These are phyloP conservation scores for Closterium sp. DNA, from an alignment of 139 green algal genomes.

Conservation along the genomic window DNA sequence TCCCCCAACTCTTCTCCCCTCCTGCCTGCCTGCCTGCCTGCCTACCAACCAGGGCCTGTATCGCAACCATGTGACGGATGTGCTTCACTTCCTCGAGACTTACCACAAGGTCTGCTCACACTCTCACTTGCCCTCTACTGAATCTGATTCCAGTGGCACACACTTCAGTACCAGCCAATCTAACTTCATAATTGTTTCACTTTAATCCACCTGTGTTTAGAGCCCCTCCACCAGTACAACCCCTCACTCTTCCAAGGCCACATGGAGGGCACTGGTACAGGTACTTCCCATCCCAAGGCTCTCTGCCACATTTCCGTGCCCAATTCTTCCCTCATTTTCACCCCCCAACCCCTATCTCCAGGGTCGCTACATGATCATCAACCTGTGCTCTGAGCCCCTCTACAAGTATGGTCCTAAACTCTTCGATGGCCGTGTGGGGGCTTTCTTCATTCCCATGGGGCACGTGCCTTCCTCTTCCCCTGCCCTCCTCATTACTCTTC, in stretches of 20 bases:
- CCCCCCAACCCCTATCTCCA: background rate
- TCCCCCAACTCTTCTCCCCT: no score
- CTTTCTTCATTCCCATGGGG: no score
- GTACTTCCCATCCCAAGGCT: no score
- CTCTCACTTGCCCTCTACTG: no score
- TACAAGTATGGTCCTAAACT: constrained; percentile 29
- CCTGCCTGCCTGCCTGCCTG: no score
- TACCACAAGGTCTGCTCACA: constrained; percentile 30
- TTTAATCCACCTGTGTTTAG: constrained; percentile 20
- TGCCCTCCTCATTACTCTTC: no score
- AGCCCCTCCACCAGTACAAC: constrained; percentile 44
- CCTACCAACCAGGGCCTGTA: constrained; percentile 38
- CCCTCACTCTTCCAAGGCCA: constrained; percentile 25
- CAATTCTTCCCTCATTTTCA: no score
- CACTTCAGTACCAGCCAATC: no score
- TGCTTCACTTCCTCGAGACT: constrained; percentile 46
- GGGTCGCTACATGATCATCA: constrained; percentile 14
- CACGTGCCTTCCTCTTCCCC: no score
- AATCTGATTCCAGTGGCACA: no score
- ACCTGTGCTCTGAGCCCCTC: constrained; percentile 48
- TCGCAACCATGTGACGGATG: constrained; percentile 45
- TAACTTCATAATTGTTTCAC: no score
- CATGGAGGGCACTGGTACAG: background rate
- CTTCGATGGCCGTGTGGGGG: constrained; percentile 28
- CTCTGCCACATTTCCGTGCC: no score